These are phyloP conservation scores for Debaryomyces subglobosus DNA, from an alignment of 1,139 yeast genomes.

Conservation along the genomic window DNA sequence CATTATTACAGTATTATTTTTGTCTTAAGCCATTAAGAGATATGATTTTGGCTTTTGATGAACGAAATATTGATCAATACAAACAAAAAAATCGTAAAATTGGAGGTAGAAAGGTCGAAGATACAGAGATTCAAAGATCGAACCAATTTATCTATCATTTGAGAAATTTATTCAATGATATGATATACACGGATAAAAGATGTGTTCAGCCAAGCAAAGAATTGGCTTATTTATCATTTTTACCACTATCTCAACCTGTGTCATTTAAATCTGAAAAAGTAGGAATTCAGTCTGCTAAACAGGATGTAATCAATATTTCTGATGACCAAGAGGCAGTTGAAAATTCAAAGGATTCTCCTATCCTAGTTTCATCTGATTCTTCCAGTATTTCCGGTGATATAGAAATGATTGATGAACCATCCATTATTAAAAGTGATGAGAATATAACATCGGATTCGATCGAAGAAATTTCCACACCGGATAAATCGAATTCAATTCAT, in stretches of 20 bases:
- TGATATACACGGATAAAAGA: conserved; percentile 63
- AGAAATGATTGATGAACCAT: conserved; percentile 14
- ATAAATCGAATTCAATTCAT: neutral
- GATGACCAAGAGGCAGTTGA: conserved; percentile 13
- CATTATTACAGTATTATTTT: conserved; percentile 86
- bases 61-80: conserved; percentile 22
- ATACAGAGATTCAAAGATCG: conserved; percentile 74
- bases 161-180: conserved; percentile 65
- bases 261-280: conserved; percentile 42
- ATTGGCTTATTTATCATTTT: conserved; percentile 84
- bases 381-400: conserved; percentile 12
- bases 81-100: conserved; percentile 54
- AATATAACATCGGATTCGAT: conserved; percentile 8
- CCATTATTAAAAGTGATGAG: neutral
- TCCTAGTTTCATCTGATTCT: conserved; percentile 8
- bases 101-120: conserved; percentile 83
- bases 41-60: conserved; percentile 58
- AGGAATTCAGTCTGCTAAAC: conserved; percentile 11
- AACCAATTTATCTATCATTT: conserved; percentile 78
- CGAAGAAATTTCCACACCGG: conserved; percentile 11
- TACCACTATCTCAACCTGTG: conserved; percentile 71
- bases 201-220: conserved; percentile 84
- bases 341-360: conserved; percentile 17
- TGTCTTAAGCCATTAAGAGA: conserved; percentile 81
- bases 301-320: conserved; percentile 13